Evolutionary conservation across 257 asterid genomes (phyloP), one percentile per base, ranked within the genome.

Genomic region (Scutellaria minor): DNA sequence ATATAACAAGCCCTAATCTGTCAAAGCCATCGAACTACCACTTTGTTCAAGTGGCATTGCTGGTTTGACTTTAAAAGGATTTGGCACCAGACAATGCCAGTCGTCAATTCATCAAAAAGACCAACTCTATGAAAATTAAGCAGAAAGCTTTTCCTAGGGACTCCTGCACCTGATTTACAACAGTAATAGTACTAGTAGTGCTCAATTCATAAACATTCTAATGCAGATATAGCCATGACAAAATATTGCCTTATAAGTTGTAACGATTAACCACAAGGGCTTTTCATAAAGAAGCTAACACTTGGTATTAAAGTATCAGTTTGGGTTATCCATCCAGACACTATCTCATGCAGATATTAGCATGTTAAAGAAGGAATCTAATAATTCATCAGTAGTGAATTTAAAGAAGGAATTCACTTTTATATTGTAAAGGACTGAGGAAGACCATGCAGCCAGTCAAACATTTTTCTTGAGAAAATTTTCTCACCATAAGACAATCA

Each of bases 231-330:
- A 5, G 9, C 8, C 52, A 35, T 1, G 13, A 39, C 53, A 15
- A 27, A 35, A 68, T 8, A 67, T 15, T 15, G 51, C 41, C 5
- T 51, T 6, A 62, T 18, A 18, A 18, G 18, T 18, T 18, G 18
- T 5, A 52, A 37, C 62, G 14, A 48, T 50, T 3, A 55, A 22
- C 41, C n/a, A 13, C 11, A 48, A 14, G 15, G 15, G 67, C 31
- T 70, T 70, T 42, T 41, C 64, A 54, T 55, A 41, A 18, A 40
- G 37, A 68, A 68, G n/a, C n/a, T 22, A 18, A 40, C 24, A 3
- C 74, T 56, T 22, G 51, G 35, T 9, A 70, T 70, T 45, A 8
- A 41, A 57, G 46, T 27, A 70, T 57, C 48, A 45, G 66, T 70
- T 70, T 13, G 37, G 37, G 37, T 31, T 31, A 31, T 31, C 37